Evolutionary conservation across 2,329 filamentous ascomycete genomes (phyloP), one percentile per base, ranked within the genome.

Genomic region (Fusarium subtropicale): DNA sequence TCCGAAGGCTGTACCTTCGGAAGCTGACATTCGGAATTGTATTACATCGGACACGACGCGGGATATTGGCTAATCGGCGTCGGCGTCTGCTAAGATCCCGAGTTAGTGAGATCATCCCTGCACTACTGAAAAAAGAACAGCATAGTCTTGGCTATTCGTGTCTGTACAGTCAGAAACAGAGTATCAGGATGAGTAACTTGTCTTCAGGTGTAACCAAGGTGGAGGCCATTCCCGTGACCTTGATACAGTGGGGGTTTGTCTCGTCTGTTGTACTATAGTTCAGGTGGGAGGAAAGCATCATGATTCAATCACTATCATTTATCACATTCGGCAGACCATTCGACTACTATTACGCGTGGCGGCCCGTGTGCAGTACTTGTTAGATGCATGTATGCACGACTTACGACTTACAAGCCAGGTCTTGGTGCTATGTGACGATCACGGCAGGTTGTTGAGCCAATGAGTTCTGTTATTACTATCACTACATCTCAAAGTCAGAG

Each of bases 251-350:
- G 58, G 56, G 66, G 45, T 34, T 47, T 41, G 20, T 56, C 15
- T 50, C 44, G 22, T 44, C 41, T 44, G 24, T 33, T 47, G 24
- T 28, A 44, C 44, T 33, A 26, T 31, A 44, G 60, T 30, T 39
- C 38, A 56, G 50, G 22, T 58, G 36, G 10, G 28, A 30, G 28
- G 28, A 30, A 67, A 45, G 58, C 18, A 54, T 28, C 30, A 44
- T 45, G 42, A 55, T 30, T 60, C 28, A 63, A 24, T 33, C n/a
- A 11, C 44, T 57, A 20, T 63, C 67, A 68, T 46, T 67, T 70
- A 13, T 67, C 66, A 67, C 22, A 55, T 66, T 62, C 47, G 24
- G 31, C 30, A 47, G 45, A 45, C 28, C 28, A 30, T 30, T 30
- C 28, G 16, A 38, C 20, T 58, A 30, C 24, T 20, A 20, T 24